Percentiles rank a stretch among this genome's conserved stretches.
phyloP scores from a whole-genome alignment of 179 eudicot species.

The Nepenthes alata region DNA sequence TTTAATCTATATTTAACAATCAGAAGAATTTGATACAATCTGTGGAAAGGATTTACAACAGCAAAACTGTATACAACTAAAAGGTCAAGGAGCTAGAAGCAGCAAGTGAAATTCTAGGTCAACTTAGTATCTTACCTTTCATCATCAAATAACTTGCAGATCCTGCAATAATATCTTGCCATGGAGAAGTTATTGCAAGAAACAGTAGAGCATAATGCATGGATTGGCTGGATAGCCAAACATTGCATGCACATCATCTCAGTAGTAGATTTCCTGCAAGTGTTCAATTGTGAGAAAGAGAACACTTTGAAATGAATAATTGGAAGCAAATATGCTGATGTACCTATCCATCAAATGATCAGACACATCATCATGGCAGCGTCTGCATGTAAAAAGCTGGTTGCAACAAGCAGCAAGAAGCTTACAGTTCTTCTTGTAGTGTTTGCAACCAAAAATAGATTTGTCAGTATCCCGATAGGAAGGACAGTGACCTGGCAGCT shows the following conservation, averaged over 20 bases:
- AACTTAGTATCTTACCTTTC: constrained; percentile 38
- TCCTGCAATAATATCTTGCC: constrained; percentile 79
- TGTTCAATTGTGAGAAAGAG: constrained; percentile 6
- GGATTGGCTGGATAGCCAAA: constrained; percentile 66
- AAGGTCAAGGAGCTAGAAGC: no score
- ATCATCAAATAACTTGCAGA: constrained; percentile 87
- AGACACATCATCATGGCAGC: constrained; percentile 73
- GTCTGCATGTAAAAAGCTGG: constrained; percentile 64
- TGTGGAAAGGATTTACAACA: no score
- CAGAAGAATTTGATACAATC: no score
- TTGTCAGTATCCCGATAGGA: constrained; percentile 51
- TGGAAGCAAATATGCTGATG: constrained; percentile 2
- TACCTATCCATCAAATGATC: constrained; percentile 85
- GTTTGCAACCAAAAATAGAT: constrained; percentile 67
- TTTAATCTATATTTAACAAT: no score
- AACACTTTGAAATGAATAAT: constrained; percentile 5
- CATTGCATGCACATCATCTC: constrained; percentile 98
- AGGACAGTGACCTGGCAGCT: constrained; percentile 59
- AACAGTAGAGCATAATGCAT: constrained; percentile 46
- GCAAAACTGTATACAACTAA: no score
- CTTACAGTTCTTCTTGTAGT: constrained; percentile 92
- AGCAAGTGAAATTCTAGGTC: no score
- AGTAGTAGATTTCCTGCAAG: constrained; percentile 61
- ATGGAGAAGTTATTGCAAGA: constrained; percentile 55
- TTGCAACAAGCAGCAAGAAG: constrained; percentile 78